Evolutionary conservation across 2,329 filamentous ascomycete genomes (phyloP).

Genomic region (Clonostachys byssicola): DNA sequence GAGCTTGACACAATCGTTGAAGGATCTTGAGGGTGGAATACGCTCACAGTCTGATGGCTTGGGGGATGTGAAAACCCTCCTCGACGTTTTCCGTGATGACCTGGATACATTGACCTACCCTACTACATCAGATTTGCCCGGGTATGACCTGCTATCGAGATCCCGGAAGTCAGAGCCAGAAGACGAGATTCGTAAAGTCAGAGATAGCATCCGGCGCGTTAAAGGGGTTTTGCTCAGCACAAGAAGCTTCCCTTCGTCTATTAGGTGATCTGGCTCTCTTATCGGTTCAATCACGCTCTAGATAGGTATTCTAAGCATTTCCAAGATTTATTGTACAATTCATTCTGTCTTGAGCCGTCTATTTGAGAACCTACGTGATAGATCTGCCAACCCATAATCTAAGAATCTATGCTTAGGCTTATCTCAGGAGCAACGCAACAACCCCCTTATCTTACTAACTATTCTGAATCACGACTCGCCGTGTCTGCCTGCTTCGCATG

Average conservation of each 20-base stretch:
- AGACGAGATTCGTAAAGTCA: conserved; percentile 71
- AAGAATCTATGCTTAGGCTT: no score
- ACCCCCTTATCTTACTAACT: background rate
- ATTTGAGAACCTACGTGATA: no score
- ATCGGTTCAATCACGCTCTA: no score
- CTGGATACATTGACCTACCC: conserved; percentile 56
- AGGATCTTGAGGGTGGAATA: conserved; percentile 36
- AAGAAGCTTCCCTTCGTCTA: conserved; percentile 61
- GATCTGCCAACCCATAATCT: no score
- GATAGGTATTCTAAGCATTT: no score
- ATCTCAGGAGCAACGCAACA: no score
- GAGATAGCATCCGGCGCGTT: conserved; percentile 71
- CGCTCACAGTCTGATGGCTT: conserved; percentile 39
- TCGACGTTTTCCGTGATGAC: conserved; percentile 61
- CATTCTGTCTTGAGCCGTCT: no score
- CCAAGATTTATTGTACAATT: no score
- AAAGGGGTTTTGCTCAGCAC: conserved; percentile 76
- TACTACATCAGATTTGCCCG: conserved; percentile 14
- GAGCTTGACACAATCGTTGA: conserved; percentile 34
- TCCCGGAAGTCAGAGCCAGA: background rate
- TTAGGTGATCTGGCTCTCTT: background rate
- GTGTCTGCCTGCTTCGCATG: background rate
- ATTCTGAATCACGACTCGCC: background rate
- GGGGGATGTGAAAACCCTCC: conserved; percentile 44
- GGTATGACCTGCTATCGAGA: background rate